phyloP scores from a whole-genome alignment of 2,329 filamentous ascomycete genomes.

The Fusarium abutilonis region DNA sequence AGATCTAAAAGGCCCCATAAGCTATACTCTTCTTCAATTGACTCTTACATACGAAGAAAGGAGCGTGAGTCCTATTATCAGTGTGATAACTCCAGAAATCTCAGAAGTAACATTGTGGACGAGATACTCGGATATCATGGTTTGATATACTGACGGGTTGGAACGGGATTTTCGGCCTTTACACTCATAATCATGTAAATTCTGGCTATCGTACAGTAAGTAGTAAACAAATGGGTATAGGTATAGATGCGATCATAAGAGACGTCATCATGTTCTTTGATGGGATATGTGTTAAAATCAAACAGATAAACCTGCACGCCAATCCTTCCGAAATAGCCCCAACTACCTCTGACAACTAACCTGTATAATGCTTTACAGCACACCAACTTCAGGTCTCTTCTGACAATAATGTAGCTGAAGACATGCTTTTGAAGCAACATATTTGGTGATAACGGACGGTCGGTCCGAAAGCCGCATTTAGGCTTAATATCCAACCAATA shows the following conservation, averaged over 20 bases:
- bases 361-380: conserved; percentile 16
- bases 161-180: background rate
- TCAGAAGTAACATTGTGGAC: background rate
- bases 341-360: conserved; percentile 3
- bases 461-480: conserved; percentile 37
- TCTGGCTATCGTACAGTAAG: conserved; percentile 15
- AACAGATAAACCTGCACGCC: conserved; percentile 24
- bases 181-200: conserved; percentile 14
- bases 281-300: conserved; percentile 13
- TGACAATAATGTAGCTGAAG: conserved; percentile 1
- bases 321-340: conserved; percentile 4
- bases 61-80: background rate
- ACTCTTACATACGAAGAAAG: background rate
- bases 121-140: background rate
- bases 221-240: conserved; percentile 40
- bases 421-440: conserved; percentile 6
- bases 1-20: too few species aligned
- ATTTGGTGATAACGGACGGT: conserved; percentile 24
- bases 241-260: conserved; percentile 38
- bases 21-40: too few species aligned
- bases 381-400: conserved; percentile 14
- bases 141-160: background rate
- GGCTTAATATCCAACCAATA: conserved; percentile 32
- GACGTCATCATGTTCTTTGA: conserved; percentile 33
- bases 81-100: background rate